Conservation (phyloP, 176 grass and related monocot genomes). For the Urochloa ruziziensis region DNA sequence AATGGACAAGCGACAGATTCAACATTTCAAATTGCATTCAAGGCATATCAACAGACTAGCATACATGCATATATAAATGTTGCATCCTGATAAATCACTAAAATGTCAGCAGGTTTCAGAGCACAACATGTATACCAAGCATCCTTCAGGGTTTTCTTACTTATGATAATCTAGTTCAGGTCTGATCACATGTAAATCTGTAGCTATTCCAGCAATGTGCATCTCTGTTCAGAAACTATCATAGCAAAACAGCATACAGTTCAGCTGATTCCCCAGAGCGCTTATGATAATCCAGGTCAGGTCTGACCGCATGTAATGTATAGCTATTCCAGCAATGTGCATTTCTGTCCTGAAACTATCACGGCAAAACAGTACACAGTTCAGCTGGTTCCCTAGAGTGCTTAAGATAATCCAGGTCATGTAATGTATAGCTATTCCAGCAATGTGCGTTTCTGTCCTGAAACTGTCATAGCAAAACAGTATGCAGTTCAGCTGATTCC, state of each 20-base stretch:
- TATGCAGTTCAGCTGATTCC: conserved; percentile 13
- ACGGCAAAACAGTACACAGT: neutral
- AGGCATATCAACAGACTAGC: neutral
- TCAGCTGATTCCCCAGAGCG: conserved; percentile 10
- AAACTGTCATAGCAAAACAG: conserved; percentile 14
- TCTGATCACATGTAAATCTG: neutral
- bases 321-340: conserved; percentile 7
- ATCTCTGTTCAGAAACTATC: neutral
- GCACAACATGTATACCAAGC: neutral
- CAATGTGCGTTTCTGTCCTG: neutral
- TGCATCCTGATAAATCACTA: neutral
- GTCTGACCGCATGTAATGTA: neutral
- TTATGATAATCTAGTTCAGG: neutral
- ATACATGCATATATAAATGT: neutral
- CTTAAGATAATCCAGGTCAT: no score
- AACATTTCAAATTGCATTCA: conserved; percentile 10
- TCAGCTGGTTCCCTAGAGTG: neutral
- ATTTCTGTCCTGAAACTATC: neutral
- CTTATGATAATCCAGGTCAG: no score
- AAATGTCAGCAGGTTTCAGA: neutral
- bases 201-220: conserved; percentile 2
- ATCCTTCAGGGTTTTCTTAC: neutral
- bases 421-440: neutral
- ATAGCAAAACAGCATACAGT: neutral
- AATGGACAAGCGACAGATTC: conserved; percentile 18